Evolutionary conservation across 148 eudicot genomes (phyloP).

Genomic region (Amaranthus cruentus): DNA sequence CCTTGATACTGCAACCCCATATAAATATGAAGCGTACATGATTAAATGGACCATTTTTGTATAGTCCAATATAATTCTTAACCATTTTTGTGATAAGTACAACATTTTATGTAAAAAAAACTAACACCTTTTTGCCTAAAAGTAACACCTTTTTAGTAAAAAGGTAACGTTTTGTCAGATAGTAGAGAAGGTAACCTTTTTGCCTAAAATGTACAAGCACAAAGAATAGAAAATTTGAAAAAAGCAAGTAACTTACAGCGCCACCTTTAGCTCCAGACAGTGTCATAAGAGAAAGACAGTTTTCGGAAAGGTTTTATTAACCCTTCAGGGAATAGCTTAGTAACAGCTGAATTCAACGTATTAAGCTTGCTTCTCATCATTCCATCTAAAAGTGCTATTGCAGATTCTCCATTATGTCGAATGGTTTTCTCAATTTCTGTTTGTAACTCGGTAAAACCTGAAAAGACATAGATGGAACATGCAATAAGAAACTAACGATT

Average conservation of each 20-base stretch:
- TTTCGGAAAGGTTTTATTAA: constrained; percentile 77
- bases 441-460: constrained; percentile 64
- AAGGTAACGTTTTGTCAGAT: too few species aligned
- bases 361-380: constrained; percentile 84
- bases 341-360: constrained; percentile 46
- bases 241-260: constrained; percentile 53
- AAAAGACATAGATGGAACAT: constrained; percentile 7
- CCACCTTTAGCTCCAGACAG: constrained; percentile 98
- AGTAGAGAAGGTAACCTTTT: too few species aligned
- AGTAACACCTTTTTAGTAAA: too few species aligned
- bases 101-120: too few species aligned
- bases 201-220: neutral
- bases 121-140: too few species aligned
- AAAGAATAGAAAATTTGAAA: constrained; percentile 2
- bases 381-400: constrained; percentile 64
- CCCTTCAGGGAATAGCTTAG: constrained; percentile 66
- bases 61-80: too few species aligned
- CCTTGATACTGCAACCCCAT: too few species aligned
- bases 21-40: too few species aligned
- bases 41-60: too few species aligned
- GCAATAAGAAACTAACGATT: neutral
- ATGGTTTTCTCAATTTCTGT: constrained; percentile 75
- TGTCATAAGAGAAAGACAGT: constrained; percentile 94
- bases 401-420: constrained; percentile 64
- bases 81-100: too few species aligned